Evolutionary conservation across 78 protist species (phyloP), one percentile per base, ranked within the genome.

Genomic region (Tieghemostelium lacteum): DNA sequence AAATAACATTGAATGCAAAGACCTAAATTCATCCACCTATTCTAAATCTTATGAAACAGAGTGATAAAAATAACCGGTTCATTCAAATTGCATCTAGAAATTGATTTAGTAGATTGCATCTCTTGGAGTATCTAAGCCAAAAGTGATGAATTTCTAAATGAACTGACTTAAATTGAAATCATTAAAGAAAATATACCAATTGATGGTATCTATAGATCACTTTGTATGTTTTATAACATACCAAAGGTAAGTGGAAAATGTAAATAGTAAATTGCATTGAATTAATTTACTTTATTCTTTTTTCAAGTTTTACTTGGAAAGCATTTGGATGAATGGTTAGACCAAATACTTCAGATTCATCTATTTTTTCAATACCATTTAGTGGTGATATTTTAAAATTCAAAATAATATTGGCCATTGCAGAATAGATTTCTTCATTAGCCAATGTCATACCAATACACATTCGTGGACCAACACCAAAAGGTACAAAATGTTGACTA

Each of bases 291-390:
- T n/a, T n/a, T n/a, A n/a, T 42, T 67, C 74, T 67, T 42, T 3
- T 7, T 29, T 72, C 78, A 4, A 72, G 22, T 22, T 24, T 29
- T 40, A 72, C 54, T 72, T 22, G 39, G 22, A 54, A 72, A 17
- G 64, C 29, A 19, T 72, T 76, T 34, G 88, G 88, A 66, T 78
- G 88, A 19, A 78, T 55, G 4, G 88, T 78, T 14, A 78, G 6
- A 55, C 88, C 88, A 78, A 78, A 78, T n/a, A 54, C 64, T 63
- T 75, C 86, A 12, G 4, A 2, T 31, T 75, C 86, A 75, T 63
- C 54, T 42, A 75, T 33, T 50, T 37, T 29, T 75, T 75, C 26
- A 8, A 20, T 6, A 63, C 7, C 10, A 33, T 22, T 34, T 7
- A 33, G 36, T 36, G 86, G 62, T 20, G 49, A 42, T 28, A 70